These are phyloP conservation scores for Omphalea diandra DNA, from an alignment of 441 rosid species.

Conservation along the genomic window DNA sequence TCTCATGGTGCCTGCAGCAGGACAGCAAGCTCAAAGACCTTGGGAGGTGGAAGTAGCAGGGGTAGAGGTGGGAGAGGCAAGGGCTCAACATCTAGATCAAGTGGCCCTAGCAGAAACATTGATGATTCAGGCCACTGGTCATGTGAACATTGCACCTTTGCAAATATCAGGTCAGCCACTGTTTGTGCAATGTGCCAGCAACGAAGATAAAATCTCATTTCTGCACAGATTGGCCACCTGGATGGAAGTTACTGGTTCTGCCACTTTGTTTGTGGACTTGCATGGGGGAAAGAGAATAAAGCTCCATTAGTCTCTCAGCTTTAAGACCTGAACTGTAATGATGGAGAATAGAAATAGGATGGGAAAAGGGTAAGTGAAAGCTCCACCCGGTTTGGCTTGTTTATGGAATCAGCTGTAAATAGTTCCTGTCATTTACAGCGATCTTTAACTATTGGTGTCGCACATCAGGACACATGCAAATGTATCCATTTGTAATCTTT, in stretches of 20 bases:
- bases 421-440: constrained; percentile 1
- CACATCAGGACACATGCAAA: constrained; percentile 8
- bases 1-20: constrained; percentile 58
- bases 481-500: constrained; percentile 24
- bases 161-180: constrained; percentile 53
- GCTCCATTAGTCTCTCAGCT: constrained; percentile 13
- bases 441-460: not conserved
- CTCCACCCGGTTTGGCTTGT: not conserved
- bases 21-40: constrained; percentile 60
- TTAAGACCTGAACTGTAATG: not conserved
- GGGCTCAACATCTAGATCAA: constrained; percentile 62
- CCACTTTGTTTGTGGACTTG: constrained; percentile 13
- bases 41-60: constrained; percentile 53
- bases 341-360: constrained; percentile 13
- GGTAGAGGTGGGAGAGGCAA: constrained; percentile 55
- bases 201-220: constrained; percentile 34
- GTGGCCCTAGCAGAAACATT: constrained; percentile 44
- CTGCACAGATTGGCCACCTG: constrained; percentile 1
- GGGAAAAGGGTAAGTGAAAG: constrained; percentile 8
- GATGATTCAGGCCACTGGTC: constrained; percentile 74
- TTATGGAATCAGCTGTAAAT: constrained; percentile 28
- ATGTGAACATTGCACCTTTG: constrained; percentile 86
- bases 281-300: not conserved
- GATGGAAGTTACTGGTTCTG: constrained; percentile 2
- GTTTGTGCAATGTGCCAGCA: constrained; percentile 82